Conservation (phyloP, 148 eudicot genomes). For the Diospyros kaki region DNA sequence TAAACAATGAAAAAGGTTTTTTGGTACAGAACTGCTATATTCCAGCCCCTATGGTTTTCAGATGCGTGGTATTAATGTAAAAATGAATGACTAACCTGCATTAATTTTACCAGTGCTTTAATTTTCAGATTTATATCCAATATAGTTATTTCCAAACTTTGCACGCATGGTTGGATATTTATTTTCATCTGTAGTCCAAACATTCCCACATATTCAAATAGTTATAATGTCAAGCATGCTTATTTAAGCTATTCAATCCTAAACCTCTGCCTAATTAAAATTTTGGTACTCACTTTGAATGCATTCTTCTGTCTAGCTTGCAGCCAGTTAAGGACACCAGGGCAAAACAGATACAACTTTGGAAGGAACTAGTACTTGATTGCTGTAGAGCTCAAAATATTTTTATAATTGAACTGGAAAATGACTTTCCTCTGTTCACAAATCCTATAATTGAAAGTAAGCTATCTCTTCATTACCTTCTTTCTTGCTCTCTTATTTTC, state of each 20-base stretch:
- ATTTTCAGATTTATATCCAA: neutral
- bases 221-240: neutral
- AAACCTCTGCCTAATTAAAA: neutral
- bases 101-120: neutral
- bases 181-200: neutral
- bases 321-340: constrained; percentile 95
- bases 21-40: neutral
- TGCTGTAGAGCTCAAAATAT: constrained; percentile 76
- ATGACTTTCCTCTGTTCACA: constrained; percentile 77
- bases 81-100: neutral
- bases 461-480: constrained; percentile 9
- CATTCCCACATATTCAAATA: neutral
- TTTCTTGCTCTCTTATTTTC: neutral
- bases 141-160: too few relatives aligned
- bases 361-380: constrained; percentile 95
- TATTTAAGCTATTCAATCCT: neutral
- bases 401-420: constrained; percentile 64
- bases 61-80: neutral
- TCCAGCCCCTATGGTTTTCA: neutral
- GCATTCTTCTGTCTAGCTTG: constrained; percentile 38
- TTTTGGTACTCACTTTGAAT: neutral
- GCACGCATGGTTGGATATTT: neutral
- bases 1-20: neutral
- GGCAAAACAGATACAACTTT: constrained; percentile 89
- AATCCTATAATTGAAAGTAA: constrained; percentile 82